Evolutionary conservation across 2,329 filamentous ascomycete genomes (phyloP), one percentile per base, ranked within the genome.

Genomic region (Cercospora janseana): DNA sequence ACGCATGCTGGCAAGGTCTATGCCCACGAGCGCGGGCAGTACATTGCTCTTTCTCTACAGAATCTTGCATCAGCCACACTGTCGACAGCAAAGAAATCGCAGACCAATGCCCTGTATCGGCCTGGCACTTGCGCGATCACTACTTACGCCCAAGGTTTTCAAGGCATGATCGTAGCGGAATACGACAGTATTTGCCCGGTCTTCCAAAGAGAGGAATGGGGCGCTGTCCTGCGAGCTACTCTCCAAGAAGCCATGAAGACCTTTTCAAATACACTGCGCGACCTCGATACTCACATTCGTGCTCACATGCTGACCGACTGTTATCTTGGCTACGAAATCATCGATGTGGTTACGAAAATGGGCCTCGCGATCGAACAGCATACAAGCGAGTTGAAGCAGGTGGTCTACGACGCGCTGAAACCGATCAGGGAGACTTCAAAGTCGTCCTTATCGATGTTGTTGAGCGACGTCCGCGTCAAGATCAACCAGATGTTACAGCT

Each of bases 371-470:
- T 98, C 3, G 92, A 95, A 56, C 79, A 81, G 4, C 83, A 86
- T 54, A 95, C 90, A 0, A 89, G 89, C 2, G 89, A 95, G 63
- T 77, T 96, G 51, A 95, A 95, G 66, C 76, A 81, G 23, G 80
- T 88, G 4, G 81, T 98, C 44, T 85, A 88, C 4, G 88, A 94
- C 47, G 88, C 89, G 6, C 74, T 97, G 10, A 90, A 93, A 61
- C 93, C 93, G 1, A 81, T 97, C 8, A 83, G 91, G 15, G 92
- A 96, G 66, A 97, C 92, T 0, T 92, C 88, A 29, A 96, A 96
- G 67, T 78, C 80, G 1, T 95, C 92, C 0, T 76, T 98, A 12
- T 79, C 82, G 7, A 88, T 92, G 62, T 75, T 98, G 16, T 74
- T 97, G 2, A 89, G 93, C 23, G 90, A 96, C 59, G 89, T 86